Base-by-base conservation (phyloP, 164 flowering plant genomes). In the Umbellularia californica region DNA sequence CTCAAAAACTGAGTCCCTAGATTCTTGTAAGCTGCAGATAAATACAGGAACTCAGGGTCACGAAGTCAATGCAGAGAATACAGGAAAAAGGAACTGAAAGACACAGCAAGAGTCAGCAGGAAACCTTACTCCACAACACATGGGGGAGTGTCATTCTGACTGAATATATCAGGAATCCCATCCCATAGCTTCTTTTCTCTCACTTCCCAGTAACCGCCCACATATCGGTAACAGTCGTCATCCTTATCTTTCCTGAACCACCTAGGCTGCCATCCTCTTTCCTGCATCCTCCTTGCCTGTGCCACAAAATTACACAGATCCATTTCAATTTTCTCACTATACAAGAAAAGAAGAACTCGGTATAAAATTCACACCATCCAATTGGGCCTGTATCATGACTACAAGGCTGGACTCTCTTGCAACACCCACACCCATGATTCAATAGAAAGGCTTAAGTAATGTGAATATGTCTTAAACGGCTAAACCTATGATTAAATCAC, bases 141-240 rank as follows among this genome's bases (percentile, higher is more conserved):
- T 13, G 83, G 75, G 28, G 88, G 82, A 17, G 65, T 27, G 22
- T 78, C 84, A 50, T 72, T 76, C 75, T 87, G 90, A 20, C 92
- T 88, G 81, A 94, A 92, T 79, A 92, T 87, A 70, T 89, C 85
- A 2, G 97, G 88, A 58, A 92, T 92, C 33, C 76, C 95, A 50
- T 85, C 92, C 99, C 99, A 93, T 20, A 84, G 81, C 67, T 70
- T 73, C 58, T 83, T 83, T 69, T 87, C 96, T 75, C 95, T 87
- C n/a, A 88, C 85, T 82, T 95, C 98, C 98, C 99, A 95, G 75
- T 93, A 95, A 9, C 99, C 99, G 50, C 98, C 97, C 0, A 76
- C 64, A 33, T 95, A 95, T 3, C 87, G 87, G 72, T 93, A 93
- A 79, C 92, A 87, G 68, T 92, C 98, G 65, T 92, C 97, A 74